phyloP scores from a whole-genome alignment of 1,284 basidiomycete species.

The Rhodotorula sp. region DNA sequence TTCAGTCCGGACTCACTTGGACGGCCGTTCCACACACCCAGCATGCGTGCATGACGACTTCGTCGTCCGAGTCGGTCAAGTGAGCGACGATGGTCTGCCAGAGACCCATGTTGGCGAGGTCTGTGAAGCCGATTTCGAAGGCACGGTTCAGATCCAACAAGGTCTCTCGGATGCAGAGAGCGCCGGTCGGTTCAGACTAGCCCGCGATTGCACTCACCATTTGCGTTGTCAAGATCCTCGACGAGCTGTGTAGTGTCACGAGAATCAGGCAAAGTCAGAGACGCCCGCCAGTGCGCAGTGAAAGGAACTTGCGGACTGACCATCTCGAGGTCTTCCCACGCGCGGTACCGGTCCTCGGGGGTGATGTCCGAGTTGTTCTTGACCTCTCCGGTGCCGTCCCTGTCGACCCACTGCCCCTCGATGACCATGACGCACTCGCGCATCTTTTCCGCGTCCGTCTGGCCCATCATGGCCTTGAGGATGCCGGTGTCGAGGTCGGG shows the following conservation, averaged over 20 bases:
- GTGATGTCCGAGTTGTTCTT: slow-evolving; percentile 62
- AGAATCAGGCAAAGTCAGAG: slow-evolving; percentile 1
- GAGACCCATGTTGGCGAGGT: slow-evolving; percentile 77
- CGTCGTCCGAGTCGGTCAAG: slow-evolving; percentile 60
- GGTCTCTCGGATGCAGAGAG: neutral
- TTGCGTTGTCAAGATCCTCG: slow-evolving; percentile 94
- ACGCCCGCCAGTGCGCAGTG: neutral
- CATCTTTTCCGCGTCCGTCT: slow-evolving; percentile 79
- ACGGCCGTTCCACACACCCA: slow-evolving; percentile 94
- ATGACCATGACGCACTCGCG: slow-evolving; percentile 77
- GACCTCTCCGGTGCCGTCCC: slow-evolving; percentile 60
- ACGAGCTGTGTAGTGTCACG: slow-evolving; percentile 61
- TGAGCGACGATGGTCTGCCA: slow-evolving; percentile 78
- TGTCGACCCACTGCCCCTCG: slow-evolving; percentile 60
- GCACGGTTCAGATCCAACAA: neutral
- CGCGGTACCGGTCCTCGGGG: slow-evolving; percentile 66
- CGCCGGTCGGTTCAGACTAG: neutral
- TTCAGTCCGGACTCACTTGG: slow-evolving; percentile 47
- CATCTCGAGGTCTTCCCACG: slow-evolving; percentile 95
- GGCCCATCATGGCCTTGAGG: slow-evolving; percentile 82
- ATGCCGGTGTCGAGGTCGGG: slow-evolving; percentile 66
- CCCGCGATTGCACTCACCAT: slow-evolving; percentile 57
- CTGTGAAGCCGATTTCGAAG: slow-evolving; percentile 50
- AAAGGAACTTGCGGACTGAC: slow-evolving; percentile 52
- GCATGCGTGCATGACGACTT: slow-evolving; percentile 69